phyloP scores from a whole-genome alignment of 1,284 basidiomycete species.

The Ustilago vetiveriae region DNA sequence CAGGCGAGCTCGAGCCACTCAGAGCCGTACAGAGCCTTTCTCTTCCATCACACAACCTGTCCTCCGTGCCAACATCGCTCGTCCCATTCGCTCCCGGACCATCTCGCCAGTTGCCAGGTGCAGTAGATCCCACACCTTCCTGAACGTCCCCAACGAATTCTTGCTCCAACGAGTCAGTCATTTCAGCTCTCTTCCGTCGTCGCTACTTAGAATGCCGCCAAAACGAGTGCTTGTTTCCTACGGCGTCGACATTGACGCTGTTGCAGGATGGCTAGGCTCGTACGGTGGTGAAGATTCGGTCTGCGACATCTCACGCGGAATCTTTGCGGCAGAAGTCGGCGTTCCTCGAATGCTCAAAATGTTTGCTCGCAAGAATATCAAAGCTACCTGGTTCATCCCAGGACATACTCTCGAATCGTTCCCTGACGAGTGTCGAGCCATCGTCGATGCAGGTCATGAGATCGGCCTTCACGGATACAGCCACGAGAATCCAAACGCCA shows the following conservation, averaged over 20 bases:
- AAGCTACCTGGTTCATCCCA: conserved; percentile 74
- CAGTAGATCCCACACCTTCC: too few relatives aligned
- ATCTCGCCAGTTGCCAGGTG: too few relatives aligned
- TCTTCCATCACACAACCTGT: too few relatives aligned
- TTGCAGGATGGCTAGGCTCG: conserved; percentile 72
- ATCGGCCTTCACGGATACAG: conserved; percentile 66
- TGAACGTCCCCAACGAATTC: too few relatives aligned
- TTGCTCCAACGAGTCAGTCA: neutral
- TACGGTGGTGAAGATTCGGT: conserved; percentile 77
- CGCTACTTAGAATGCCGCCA: conserved; percentile 6
- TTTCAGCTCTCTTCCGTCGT: too few relatives aligned
- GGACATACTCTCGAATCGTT: conserved; percentile 77
- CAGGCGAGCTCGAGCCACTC: too few relatives aligned
- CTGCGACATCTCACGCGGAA: conserved; percentile 75
- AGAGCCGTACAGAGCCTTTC: too few relatives aligned
- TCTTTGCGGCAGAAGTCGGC: conserved; percentile 76
- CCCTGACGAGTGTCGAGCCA: conserved; percentile 74
- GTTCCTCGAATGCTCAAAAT: conserved; percentile 71
- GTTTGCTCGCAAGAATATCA: conserved; percentile 75
- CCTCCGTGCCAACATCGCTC: too few relatives aligned
- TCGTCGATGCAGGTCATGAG: conserved; percentile 77
- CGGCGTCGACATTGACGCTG: conserved; percentile 31
- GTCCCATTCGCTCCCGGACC: too few relatives aligned
- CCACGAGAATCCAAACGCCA: conserved; percentile 69
- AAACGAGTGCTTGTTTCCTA: conserved; percentile 30